Base-by-base conservation (phyloP, 495 filamentous ascomycete genomes). In the Durotheca rogersii region DNA sequence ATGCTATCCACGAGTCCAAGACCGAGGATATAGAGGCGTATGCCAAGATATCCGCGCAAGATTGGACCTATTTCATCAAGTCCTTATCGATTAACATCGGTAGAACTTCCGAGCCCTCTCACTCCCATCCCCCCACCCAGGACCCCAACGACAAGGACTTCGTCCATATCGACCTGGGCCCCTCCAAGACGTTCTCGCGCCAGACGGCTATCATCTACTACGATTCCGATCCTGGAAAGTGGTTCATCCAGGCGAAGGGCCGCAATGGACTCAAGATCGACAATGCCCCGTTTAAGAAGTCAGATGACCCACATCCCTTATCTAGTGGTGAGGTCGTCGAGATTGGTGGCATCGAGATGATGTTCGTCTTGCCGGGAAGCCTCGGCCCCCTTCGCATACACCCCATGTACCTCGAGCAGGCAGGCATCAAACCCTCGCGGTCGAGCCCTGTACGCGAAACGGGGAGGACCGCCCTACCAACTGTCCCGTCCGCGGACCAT, bases 61-160 rank as follows among this genome's bases (percentile, higher is more conserved):
- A 89, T 60, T 98, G 93, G 93, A 96, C 92, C 7, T 98, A 89
- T 69, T 96, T 90, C 66, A 83, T 97, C 53, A 87, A 85, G 53
- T 82, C 81, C 19, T 77, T 90, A 36, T 77, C 80, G 43, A 81
- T 95, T 62, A 85, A 86, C 48, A 95, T 98, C 56, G 93, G 93
- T 9, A 83, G 91, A 51, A 83, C 85, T 21, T 82, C 86, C 15
- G 87, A 91, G 51, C 71, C 68, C 29, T 47, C 65, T 30, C 36
- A 66, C 35, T 37, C 50, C 46, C 59, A 68, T 31, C 43, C 67
- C 29, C 43, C 67, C 36, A 40, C 51, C 16, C 60, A 72, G 17
- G 56, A 51, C 38, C 29, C 56, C 1, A 60, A 67, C 32, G 59
- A 71, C 48, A 60, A 66, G 33, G 52, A 69, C 39, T 52, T 72